Conservation (phyloP, 1,139 yeast genomes). For the Wickerhamiella pararugosa region DNA sequence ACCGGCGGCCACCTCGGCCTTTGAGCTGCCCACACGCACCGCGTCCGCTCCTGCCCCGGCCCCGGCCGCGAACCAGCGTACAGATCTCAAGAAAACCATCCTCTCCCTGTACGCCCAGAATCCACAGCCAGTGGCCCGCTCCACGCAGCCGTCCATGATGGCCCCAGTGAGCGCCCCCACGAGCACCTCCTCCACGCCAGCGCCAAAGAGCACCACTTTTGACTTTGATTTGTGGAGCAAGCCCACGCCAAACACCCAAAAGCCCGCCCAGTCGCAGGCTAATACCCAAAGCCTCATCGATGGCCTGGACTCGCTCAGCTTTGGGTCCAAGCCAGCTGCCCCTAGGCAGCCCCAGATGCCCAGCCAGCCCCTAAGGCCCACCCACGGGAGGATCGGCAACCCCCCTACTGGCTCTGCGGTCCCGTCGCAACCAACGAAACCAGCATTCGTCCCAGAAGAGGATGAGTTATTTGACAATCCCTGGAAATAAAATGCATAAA, state of each 20-base stretch:
- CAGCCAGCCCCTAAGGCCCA: background rate
- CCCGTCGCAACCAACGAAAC: background rate
- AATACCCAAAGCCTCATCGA: slow-evolving; percentile 1
- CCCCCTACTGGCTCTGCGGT: background rate
- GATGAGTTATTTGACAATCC: slow-evolving; percentile 58
- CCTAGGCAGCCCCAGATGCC: slow-evolving; percentile 3
- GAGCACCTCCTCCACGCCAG: slow-evolving; percentile 15
- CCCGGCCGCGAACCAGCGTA: slow-evolving; percentile 27
- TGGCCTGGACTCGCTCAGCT: background rate
- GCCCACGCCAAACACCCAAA: slow-evolving; percentile 17
- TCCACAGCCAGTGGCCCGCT: slow-evolving; percentile 15
- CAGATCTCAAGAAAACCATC: slow-evolving; percentile 85
- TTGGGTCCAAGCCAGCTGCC: slow-evolving; percentile 1
- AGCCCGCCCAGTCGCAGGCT: slow-evolving; percentile 1
- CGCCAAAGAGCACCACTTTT: slow-evolving; percentile 25
- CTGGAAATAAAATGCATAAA: slow-evolving; percentile 30
- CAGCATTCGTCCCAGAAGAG: slow-evolving; percentile 23
- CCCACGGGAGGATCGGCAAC: background rate
- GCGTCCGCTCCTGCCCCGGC: slow-evolving; percentile 15
- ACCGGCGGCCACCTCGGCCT: background rate
- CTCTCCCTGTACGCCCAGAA: slow-evolving; percentile 58
- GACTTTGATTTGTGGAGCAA: slow-evolving; percentile 18
- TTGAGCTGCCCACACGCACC: slow-evolving; percentile 16
- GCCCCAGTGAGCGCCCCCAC: slow-evolving; percentile 8
- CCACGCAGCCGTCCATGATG: slow-evolving; percentile 19